These are phyloP conservation scores for Penicillium fimorum DNA, from an alignment of 495 filamentous ascomycete species.

Conservation along the genomic window DNA sequence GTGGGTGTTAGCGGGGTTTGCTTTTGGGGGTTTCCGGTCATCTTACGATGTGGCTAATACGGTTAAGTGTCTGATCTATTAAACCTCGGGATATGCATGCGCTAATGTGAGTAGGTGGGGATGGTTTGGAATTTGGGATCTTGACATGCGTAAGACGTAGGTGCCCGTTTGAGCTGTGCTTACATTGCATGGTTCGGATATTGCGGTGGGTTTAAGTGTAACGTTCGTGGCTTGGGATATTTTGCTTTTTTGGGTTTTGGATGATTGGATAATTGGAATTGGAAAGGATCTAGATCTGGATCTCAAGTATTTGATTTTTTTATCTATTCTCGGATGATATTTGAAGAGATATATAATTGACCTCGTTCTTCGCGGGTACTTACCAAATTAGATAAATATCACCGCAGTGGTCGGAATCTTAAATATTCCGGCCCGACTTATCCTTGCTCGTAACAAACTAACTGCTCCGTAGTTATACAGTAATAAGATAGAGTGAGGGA, in stretches of 20 bases:
- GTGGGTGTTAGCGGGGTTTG: not conserved
- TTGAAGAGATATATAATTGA: not conserved
- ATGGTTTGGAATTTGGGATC: not conserved
- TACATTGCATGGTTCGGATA: constrained; percentile 17
- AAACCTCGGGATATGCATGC: not conserved
- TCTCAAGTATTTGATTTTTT: not conserved
- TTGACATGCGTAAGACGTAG: not conserved
- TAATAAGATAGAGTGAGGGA: too few relatives aligned
- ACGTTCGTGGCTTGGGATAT: not conserved
- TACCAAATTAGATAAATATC: not conserved
- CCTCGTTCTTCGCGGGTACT: constrained; percentile 6
- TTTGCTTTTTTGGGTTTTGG: not conserved
- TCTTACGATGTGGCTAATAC: not conserved
- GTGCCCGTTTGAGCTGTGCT: not conserved
- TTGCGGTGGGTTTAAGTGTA: constrained; percentile 1
- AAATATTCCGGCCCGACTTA: not conserved
- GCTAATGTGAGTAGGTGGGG: not conserved
- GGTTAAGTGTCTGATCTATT: not conserved
- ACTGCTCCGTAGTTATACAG: too few relatives aligned
- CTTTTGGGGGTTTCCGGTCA: not conserved
- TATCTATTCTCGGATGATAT: not conserved
- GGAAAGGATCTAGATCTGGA: not conserved
- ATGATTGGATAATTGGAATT: not conserved
- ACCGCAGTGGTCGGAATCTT: constrained; percentile 2
- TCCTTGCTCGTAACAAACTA: too few relatives aligned